These are phyloP conservation scores for Citrus trifoliata DNA, from an alignment of 345 rosid species.

Conservation along the genomic window DNA sequence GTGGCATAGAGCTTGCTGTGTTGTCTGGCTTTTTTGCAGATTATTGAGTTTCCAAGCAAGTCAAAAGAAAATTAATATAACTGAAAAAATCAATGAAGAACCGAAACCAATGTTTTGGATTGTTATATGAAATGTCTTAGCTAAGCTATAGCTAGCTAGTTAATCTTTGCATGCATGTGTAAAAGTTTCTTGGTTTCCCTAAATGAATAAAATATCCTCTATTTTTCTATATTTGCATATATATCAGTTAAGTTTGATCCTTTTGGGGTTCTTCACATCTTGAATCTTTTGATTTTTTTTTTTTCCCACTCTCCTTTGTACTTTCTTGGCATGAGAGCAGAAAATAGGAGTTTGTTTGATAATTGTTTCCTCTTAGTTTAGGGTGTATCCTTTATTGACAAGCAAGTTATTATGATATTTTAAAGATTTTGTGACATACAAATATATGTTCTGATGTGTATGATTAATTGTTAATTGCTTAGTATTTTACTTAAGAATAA, in stretches of 20 bases:
- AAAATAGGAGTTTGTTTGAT: no score
- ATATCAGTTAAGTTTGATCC: neutral
- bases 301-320: neutral
- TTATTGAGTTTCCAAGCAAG: neutral
- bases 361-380: no score
- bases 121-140: neutral
- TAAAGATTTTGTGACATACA: no score
- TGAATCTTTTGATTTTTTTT: neutral
- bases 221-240: neutral
- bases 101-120: neutral
- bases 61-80: neutral
- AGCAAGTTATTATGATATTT: no score
- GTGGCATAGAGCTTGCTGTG: constrained; percentile 20
- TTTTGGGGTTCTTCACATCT: neutral
- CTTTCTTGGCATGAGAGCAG: neutral
- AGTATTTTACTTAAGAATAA: no score
- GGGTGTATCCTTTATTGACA: no score
- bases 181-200: neutral
- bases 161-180: constrained; percentile 3
- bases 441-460: no score
- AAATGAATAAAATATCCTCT: neutral
- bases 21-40: neutral
- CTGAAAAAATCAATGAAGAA: neutral
- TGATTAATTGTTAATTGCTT: no score
- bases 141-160: neutral